A percentile compares a stretch with the other conserved stretches of the same genome.
phyloP scores from a whole-genome alignment of 2,329 filamentous ascomycete species.

The Neopestalotiopsis sp. region DNA sequence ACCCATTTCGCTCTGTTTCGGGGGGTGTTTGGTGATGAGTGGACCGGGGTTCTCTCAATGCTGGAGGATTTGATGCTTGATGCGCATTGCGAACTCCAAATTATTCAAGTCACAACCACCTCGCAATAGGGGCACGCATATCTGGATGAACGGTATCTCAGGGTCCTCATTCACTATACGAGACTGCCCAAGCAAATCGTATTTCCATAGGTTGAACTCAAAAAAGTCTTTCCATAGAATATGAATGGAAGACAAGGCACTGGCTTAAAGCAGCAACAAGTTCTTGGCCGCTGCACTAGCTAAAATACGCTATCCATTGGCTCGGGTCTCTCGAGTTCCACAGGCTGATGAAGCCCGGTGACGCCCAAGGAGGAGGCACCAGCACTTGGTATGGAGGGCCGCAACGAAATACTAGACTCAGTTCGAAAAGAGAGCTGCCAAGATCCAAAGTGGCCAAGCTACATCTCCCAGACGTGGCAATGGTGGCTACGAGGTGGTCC shows the following conservation, averaged over 20 bases:
- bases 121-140: no score
- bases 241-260: background rate
- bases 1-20: background rate
- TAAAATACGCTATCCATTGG: background rate
- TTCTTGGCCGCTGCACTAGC: background rate
- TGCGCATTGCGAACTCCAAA: no score
- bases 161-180: no score
- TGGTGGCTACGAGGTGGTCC: background rate
- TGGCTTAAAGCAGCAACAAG: background rate
- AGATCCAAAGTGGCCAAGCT: background rate
- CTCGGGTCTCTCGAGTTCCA: background rate
- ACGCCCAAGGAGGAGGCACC: background rate
- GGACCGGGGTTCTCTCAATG: background rate
- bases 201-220: no score
- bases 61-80: no score
- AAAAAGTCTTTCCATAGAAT: no score
- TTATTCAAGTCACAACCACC: no score
- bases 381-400: no score
- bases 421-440: background rate
- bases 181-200: no score
- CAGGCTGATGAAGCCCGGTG: background rate
- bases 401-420: background rate
- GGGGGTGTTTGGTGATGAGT: background rate
- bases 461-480: no score
- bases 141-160: no score